Evolutionary conservation across 1,139 yeast genomes (phyloP).

Genomic region (Debaryomyces sp.): DNA sequence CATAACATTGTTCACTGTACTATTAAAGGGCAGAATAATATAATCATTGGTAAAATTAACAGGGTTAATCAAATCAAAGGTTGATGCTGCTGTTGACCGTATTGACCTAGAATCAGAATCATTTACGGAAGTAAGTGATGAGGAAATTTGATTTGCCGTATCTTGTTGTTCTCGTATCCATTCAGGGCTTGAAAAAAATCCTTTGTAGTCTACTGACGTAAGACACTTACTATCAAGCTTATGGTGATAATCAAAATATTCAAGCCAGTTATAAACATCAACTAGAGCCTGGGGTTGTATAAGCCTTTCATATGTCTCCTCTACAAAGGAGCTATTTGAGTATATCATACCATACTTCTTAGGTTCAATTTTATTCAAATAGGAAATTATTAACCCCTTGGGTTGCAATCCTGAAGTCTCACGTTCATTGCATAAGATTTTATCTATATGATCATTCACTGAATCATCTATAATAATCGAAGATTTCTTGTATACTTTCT

Average conservation of each 20-base stretch:
- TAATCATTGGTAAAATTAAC: constrained; percentile 38
- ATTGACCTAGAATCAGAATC: constrained; percentile 9
- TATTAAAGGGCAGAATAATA: constrained; percentile 42
- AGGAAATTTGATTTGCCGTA: constrained; percentile 1
- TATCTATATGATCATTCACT: constrained; percentile 23
- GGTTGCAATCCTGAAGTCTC: constrained; percentile 14
- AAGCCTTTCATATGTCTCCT: constrained; percentile 8
- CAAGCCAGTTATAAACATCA: constrained; percentile 37
- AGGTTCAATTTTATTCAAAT: constrained; percentile 25
- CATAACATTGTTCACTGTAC: constrained; percentile 39
- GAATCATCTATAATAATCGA: constrained; percentile 25
- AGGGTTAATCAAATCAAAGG: constrained; percentile 38
- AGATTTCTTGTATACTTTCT: constrained; percentile 30
- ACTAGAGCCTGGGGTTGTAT: constrained; percentile 21
- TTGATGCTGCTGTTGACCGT: constrained; percentile 19
- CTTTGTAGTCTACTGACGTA: constrained; percentile 18
- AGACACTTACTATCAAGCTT: constrained; percentile 24
- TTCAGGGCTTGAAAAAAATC: constrained; percentile 23
- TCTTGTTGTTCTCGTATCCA: not conserved
- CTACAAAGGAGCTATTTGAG: constrained; percentile 15
- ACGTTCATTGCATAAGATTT: constrained; percentile 12
- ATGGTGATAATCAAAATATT: constrained; percentile 35
- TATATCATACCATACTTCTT: constrained; percentile 40
- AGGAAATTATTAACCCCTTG: constrained; percentile 31
- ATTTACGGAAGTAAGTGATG: not conserved